Evolutionary conservation across 257 asterid genomes (phyloP), one percentile per base, ranked within the genome.

Genomic region (Penstemon newberryi): DNA sequence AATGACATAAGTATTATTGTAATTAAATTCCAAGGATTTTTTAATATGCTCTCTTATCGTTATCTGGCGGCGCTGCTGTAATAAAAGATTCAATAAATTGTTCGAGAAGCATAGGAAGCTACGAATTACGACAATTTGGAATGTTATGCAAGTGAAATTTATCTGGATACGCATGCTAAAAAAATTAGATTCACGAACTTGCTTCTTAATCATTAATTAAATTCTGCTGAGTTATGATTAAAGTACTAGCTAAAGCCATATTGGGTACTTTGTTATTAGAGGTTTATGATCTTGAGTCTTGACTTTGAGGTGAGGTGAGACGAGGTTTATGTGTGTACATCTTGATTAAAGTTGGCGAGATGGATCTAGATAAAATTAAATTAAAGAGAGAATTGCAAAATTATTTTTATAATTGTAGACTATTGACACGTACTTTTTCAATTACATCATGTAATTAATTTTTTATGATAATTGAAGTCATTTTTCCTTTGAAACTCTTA

Each of bases 21-120:
- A 25, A 25, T 25, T 25, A 25, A 49, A 49, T 49, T 49, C 54
- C 15, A 25, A 0, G 15, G 8, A 12, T 0, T 10, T 10, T 49
- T 49, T 12, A 40, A 72, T 66, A 6, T 8, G 11, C 49, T 74
- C 8, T 6, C 5, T 70, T 79, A 74, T 73, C 82, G 82, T 61
- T 78, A 58, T 76, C 5, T 73, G 88, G 77, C 87, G 80, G 87
- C 85, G 83, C 67, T 50, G 13, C 67, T 50, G 13, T 56, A 47
- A 41, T 47, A 40, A 25, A 7, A 5, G 18, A 70, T 57, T 40
- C 61, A 47, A 55, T 33, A 11, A 38, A 58, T 41, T 67, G 62
- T 75, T 75, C 73, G 40, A 67, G 70, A 65, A 60, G 45, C 41
- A 15, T 33, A 25, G 33, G 58, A 53, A 25, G 15, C 58, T 70